phyloP scores from a whole-genome alignment of 2,329 filamentous ascomycete genomes.

The Fusarium pseudograminearum region DNA sequence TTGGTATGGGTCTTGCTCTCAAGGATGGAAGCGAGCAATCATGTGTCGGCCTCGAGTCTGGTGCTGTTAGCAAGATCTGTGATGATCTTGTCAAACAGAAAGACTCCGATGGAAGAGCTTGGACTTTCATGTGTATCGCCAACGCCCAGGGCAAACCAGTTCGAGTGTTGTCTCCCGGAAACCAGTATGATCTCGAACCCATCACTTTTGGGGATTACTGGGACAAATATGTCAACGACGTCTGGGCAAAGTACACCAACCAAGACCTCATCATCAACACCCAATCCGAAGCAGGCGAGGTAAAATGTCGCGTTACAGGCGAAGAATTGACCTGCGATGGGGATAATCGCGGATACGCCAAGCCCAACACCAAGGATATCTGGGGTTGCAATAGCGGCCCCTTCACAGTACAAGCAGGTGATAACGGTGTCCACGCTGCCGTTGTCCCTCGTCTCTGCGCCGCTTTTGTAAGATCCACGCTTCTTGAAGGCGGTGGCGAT shows the following conservation, averaged over 20 bases:
- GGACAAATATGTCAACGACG: conserved; percentile 58
- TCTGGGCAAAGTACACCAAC: conserved; percentile 58
- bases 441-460: conserved; percentile 63
- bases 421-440: conserved; percentile 57
- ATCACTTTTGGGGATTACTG: conserved; percentile 58
- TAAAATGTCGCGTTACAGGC: conserved; percentile 55
- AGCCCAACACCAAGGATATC: conserved; percentile 60
- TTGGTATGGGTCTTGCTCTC: conserved; percentile 62
- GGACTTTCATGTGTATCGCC: conserved; percentile 60
- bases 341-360: conserved; percentile 58
- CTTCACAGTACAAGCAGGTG: conserved; percentile 54
- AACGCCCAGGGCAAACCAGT: conserved; percentile 53
- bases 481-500: conserved; percentile 60
- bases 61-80: conserved; percentile 57
- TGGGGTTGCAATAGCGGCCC: conserved; percentile 65
- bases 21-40: conserved; percentile 53
- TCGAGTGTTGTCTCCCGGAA: conserved; percentile 60
- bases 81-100: conserved; percentile 55
- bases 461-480: conserved; percentile 62
- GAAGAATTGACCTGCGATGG: conserved; percentile 55
- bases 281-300: conserved; percentile 54
- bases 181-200: conserved; percentile 54
- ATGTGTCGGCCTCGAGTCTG: conserved; percentile 55
- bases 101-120: conserved; percentile 55
- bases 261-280: conserved; percentile 58